A percentile compares a stretch with the other conserved stretches of the same genome.
phyloP scores from a whole-genome alignment of 73 alveolate genomes.

The Strombidium stylifer region DNA sequence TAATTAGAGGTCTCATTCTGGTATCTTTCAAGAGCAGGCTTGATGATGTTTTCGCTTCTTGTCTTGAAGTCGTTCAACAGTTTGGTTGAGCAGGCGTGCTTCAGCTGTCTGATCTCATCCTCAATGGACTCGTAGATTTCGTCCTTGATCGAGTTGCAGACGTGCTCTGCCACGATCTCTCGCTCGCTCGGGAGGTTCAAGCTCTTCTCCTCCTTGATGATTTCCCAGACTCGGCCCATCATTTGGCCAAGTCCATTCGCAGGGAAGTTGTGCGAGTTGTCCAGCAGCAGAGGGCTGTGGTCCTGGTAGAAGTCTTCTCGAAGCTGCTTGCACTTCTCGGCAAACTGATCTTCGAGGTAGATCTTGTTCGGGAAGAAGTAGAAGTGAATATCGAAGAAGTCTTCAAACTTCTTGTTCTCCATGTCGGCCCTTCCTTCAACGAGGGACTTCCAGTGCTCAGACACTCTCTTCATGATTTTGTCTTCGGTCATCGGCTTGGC shows the following conservation, averaged over 20 bases:
- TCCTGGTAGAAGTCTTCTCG: constrained; percentile 57
- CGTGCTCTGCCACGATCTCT: constrained; percentile 76
- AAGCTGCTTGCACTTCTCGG: constrained; percentile 50
- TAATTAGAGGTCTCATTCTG: no score
- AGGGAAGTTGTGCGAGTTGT: constrained; percentile 81
- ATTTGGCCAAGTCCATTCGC: constrained; percentile 74
- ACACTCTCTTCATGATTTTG: no score
- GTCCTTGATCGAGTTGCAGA: constrained; percentile 73
- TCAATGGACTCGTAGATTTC: constrained; percentile 50
- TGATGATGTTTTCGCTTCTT: no score
- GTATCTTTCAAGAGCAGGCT: no score
- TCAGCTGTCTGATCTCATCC: constrained; percentile 46
- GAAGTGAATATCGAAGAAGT: constrained; percentile 84
- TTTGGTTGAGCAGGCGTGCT: no score
- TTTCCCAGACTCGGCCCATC: constrained; percentile 69
- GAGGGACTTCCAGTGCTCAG: no score
- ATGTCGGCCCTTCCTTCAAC: constrained; percentile 71
- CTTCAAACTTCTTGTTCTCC: constrained; percentile 46
- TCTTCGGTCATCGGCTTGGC: no score
- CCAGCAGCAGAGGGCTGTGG: no score
- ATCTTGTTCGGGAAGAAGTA: constrained; percentile 74
- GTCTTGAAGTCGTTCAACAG: no score
- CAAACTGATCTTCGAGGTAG: constrained; percentile 68
- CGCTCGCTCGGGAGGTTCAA: constrained; percentile 78
- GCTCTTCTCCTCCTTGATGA: constrained; percentile 68